Evolutionary conservation across 805 yeast genomes (phyloP), one percentile per base, ranked within the genome.

Genomic region (Cyberlindnera maritima): DNA sequence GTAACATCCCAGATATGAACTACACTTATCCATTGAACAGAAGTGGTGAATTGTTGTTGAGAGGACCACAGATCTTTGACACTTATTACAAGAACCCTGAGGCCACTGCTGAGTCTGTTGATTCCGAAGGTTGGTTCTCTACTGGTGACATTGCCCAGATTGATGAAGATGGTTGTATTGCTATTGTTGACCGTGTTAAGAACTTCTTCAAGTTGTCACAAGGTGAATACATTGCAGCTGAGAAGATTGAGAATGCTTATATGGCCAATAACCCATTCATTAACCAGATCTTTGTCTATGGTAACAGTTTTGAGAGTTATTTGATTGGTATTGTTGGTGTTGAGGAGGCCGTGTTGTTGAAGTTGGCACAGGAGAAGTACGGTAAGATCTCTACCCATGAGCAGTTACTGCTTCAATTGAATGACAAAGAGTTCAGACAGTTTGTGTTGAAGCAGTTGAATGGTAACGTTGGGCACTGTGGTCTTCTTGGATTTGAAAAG

Each of bases 181-280:
- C 65, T 41, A 80, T 85, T 48, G 74, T 85, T 55, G 94, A 86
- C 59, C 72, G 94, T 51, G 89, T 85, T 34, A 85, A 85, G 70
- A 86, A 85, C 66, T 85, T 85, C 67, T 85, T 85, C 72, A 85
- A 85, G 54, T 61, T 79, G 44, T 70, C 82, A 3, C 84, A 79
- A 60, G 84, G 84, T 41, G 83, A 79, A 65, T 85, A 85, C 63
- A 77, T 85, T 46, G 85, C 89, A 1, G 87, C 89, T 17, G 94
- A 85, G 58, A 83, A 79, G 63, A 79, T 85, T 54, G 92, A 85
- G 60, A 83, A 81, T 57, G 65, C 68, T 14, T 84, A 85, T 61
- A 61, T 80, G 31, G 71, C 85, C 0, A 67, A 71, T 23, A 74
- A 77, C 55, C 74, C 85, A 2, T 62, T 70, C 25, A 59, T 80